These are phyloP conservation scores for Pseudozyma thailandica DNA, from an alignment of 1,284 basidiomycete genomes.

Conservation along the genomic window DNA sequence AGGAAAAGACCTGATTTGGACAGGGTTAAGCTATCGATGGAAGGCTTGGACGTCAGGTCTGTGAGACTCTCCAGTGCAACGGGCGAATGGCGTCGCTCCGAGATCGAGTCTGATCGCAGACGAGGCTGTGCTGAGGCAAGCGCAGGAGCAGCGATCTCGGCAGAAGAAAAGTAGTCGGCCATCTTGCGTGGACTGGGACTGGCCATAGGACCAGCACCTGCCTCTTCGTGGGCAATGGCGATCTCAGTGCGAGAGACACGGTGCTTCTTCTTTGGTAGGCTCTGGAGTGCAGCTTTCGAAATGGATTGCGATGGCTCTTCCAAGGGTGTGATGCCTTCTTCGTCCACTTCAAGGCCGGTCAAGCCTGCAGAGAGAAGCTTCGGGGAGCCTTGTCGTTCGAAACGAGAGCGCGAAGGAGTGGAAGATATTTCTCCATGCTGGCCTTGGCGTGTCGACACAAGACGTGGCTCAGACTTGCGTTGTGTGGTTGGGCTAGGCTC, in stretches of 20 bases:
- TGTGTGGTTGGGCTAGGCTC: conserved; percentile 43
- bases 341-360: too few species aligned
- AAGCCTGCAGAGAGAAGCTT: background rate
- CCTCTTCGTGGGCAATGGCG: conserved; percentile 50
- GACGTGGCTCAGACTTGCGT: conserved; percentile 25
- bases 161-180: conserved; percentile 30
- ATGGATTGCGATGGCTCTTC: conserved; percentile 9
- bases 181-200: conserved; percentile 44
- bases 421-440: background rate
- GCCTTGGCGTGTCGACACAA: conserved; percentile 1
- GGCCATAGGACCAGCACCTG: conserved; percentile 41
- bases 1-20: conserved; percentile 37
- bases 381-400: background rate
- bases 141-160: background rate
- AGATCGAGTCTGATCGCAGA: conserved; percentile 26
- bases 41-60: conserved; percentile 6
- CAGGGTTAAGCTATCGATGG: conserved; percentile 16
- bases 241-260: conserved; percentile 40
- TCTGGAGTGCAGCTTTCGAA: conserved; percentile 18
- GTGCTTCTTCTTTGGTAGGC: conserved; percentile 49
- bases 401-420: conserved; percentile 23
- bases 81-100: conserved; percentile 7
- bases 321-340: conserved; percentile 4
- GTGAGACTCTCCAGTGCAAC: conserved; percentile 15
- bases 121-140: conserved; percentile 2